Percentiles rank a stretch among this genome's conserved stretches.
These are phyloP conservation scores for Musa troglodytarum DNA, from an alignment of 176 grass and related monocot species.

Conservation along the genomic window DNA sequence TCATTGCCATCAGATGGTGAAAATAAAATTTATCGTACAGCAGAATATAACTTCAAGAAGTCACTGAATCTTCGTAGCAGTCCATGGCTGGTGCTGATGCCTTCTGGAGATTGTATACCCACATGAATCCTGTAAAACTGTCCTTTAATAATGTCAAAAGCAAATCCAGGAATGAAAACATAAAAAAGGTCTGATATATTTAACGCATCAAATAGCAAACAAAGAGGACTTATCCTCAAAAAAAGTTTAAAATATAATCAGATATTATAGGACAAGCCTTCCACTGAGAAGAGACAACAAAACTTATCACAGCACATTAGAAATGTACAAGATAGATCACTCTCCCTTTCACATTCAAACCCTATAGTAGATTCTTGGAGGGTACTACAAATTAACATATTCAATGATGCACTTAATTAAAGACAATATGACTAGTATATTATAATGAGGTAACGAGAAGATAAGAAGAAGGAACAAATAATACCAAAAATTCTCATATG, in stretches of 20 bases:
- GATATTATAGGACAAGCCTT: too few relatives aligned
- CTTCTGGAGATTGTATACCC: constrained; percentile 96
- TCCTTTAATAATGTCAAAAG: constrained; percentile 71
- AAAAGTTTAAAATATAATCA: neutral
- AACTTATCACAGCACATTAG: neutral
- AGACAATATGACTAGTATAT: too few relatives aligned
- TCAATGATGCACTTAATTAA: too few relatives aligned
- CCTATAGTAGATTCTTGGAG: too few relatives aligned
- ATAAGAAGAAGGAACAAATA: too few relatives aligned
- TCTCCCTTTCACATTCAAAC: too few relatives aligned
- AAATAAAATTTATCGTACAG: constrained; percentile 41
- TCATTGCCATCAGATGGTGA: neutral
- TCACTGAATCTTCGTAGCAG: constrained; percentile 88
- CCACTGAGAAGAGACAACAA: too few relatives aligned
- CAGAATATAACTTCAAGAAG: constrained; percentile 71
- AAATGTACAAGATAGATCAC: neutral
- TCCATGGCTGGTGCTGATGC: constrained; percentile 72
- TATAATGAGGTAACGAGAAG: too few relatives aligned
- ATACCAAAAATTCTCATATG: too few relatives aligned
- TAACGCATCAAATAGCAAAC: neutral
- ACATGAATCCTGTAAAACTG: constrained; percentile 99
- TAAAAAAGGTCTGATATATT: constrained; percentile 17
- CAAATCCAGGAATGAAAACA: constrained; percentile 10
- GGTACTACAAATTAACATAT: too few relatives aligned
- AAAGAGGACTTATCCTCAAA: neutral